Evolutionary conservation across 805 yeast species (phyloP).

Genomic region (Monosporozyma yasuniensis): DNA sequence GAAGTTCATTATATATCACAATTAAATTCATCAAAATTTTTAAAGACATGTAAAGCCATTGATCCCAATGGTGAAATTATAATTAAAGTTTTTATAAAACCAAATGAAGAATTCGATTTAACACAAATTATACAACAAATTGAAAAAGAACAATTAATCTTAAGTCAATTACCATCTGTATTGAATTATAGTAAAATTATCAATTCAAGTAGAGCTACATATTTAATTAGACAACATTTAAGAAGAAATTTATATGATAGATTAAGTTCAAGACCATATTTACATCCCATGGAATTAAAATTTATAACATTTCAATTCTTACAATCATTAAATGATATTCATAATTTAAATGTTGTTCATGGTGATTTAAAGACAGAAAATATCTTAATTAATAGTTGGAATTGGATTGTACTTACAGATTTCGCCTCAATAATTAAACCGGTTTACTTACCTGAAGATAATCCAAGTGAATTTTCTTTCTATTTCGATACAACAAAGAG

Average conservation of each 20-base stretch:
- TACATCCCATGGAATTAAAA: conserved; percentile 68
- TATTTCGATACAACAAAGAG: conserved; percentile 87
- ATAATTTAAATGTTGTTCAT: conserved; percentile 54
- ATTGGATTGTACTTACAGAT: conserved; percentile 76
- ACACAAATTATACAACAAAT: conserved; percentile 28
- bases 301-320: conserved; percentile 81
- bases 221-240: conserved; percentile 73
- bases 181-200: conserved; percentile 64
- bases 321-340: conserved; percentile 54
- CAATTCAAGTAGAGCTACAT: conserved; percentile 89
- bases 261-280: conserved; percentile 76
- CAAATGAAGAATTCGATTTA: conserved; percentile 30
- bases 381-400: conserved; percentile 77
- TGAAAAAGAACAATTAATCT: conserved; percentile 25
- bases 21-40: conserved; percentile 71
- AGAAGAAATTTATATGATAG: conserved; percentile 81
- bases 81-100: conserved; percentile 77
- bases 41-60: conserved; percentile 75
- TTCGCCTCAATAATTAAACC: conserved; percentile 77
- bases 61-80: conserved; percentile 66
- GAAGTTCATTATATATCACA: conserved; percentile 68
- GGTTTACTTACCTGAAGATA: conserved; percentile 75
- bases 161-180: conserved; percentile 50
- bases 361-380: conserved; percentile 93
- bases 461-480: conserved; percentile 85